A percentile compares a stretch with the other conserved stretches of the same genome.
Evolutionary conservation across 2,329 filamentous ascomycete species (phyloP).

Genomic region (Fusarium redolens): DNA sequence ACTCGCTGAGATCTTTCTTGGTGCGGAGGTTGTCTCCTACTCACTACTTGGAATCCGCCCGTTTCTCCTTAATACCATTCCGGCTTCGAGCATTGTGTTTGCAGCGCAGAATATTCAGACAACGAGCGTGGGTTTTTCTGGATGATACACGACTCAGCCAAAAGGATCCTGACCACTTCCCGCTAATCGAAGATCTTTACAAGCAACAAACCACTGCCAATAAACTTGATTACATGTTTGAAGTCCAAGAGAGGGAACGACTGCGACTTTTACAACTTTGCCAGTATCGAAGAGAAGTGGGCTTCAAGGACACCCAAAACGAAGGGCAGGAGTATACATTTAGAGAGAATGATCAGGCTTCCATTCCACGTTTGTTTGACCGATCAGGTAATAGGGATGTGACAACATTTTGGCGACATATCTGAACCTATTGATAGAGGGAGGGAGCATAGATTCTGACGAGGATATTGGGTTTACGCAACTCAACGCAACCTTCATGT

Average conservation of each 20-base stretch:
- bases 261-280: not conserved
- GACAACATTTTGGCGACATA: not conserved
- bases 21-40: not conserved
- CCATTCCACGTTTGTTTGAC: not conserved
- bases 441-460: not conserved
- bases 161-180: not conserved
- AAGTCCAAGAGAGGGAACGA: not conserved
- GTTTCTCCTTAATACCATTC: too few relatives aligned
- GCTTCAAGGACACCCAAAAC: not conserved
- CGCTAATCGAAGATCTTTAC: not conserved
- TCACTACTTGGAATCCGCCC: not conserved
- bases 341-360: not conserved
- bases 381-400: not conserved
- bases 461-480: too few relatives aligned
- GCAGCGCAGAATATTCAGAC: not conserved
- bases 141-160: not conserved
- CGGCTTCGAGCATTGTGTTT: not conserved
- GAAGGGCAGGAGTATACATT: not conserved
- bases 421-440: not conserved
- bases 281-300: not conserved
- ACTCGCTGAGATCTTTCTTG: not conserved
- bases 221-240: not conserved
- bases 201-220: fast-evolving
- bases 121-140: not conserved
- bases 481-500: not conserved